These are phyloP conservation scores for Plasmodium cynomolgi DNA, from an alignment of 169 alveolate species.

Conservation along the genomic window DNA sequence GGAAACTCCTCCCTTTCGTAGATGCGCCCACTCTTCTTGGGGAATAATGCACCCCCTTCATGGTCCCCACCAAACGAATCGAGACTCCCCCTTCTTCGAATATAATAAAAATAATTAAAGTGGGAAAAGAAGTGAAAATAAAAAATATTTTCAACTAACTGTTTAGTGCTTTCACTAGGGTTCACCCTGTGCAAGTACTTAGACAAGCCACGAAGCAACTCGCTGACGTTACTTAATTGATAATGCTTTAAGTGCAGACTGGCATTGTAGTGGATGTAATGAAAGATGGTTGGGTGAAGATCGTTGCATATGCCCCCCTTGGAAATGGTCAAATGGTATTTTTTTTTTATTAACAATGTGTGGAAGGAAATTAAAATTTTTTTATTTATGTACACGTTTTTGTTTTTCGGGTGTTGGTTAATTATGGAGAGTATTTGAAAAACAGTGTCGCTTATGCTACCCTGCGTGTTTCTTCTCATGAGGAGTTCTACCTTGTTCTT, in stretches of 20 bases:
- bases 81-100: not conserved
- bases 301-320: constrained; percentile 27
- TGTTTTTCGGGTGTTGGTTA: not conserved
- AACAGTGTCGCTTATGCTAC: not conserved
- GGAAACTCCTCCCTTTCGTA: not conserved
- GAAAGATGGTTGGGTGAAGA: constrained; percentile 20
- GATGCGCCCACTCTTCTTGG: not conserved
- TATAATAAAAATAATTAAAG: constrained; percentile 8
- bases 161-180: constrained; percentile 2
- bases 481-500: not conserved
- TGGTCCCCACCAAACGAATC: not conserved
- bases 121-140: constrained; percentile 14
- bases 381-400: constrained; percentile 42
- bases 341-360: constrained; percentile 11
- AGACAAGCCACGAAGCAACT: constrained; percentile 8
- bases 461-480: not conserved
- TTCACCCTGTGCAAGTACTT: constrained; percentile 38
- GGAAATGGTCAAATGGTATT: constrained; percentile 15
- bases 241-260: constrained; percentile 16
- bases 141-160: constrained; percentile 27
- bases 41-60: not conserved
- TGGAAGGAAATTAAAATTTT: constrained; percentile 17
- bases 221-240: constrained; percentile 16
- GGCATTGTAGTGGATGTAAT: constrained; percentile 43
- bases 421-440: constrained; percentile 1